Base-by-base conservation (phyloP, 805 yeast genomes). In the Blastobotrys terrestris region DNA sequence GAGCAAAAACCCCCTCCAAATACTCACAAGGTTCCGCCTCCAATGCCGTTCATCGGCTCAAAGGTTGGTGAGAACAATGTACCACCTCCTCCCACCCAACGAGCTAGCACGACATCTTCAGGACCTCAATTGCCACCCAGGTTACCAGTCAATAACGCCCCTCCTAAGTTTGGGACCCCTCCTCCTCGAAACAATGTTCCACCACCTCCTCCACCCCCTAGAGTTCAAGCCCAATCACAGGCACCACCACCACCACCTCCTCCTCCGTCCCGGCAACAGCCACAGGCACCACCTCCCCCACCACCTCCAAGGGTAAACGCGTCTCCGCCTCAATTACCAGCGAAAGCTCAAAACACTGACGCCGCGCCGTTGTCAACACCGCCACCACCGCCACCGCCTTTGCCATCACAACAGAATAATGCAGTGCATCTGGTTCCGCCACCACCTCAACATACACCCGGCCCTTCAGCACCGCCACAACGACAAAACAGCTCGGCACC, bases 121-220 rank as follows among this genome's bases (percentile, higher is more conserved):
- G n/a, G 16, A n/a, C 69, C 66, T 2, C 55, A 61, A 44, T 58
- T 63, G 19, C 67, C 67, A 2, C 67, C 68, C 1, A 58, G 69
- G 11, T 52, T 51, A 22, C 58, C 67, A 14, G 58, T 52, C 16
- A 45, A 47, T 19, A 46, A 56, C n/a, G 55, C 56, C 1, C 52
- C 59, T 3, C 63, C 59, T 8, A 53, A 48, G 45, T 58, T 53
- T 44, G 55, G 59, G 2, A 35, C 49, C 14, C 58, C 56, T n/a
- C 62, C 60, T 0, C 59, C 60, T 11, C 53, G 20, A 21, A 48
- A 42, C 48, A 54, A 44, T 48, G 49, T 19, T 55, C 57, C 54
- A 43, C 51, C 47, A 13, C 19, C 31, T 3, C 52, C 53, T 11
- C 56, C 60, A 6, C 50, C 60, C 21, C 53, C 58, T 3, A 57